phyloP scores from a whole-genome alignment of 2,329 filamentous ascomycete species.

The Claviceps pazoutovae region DNA sequence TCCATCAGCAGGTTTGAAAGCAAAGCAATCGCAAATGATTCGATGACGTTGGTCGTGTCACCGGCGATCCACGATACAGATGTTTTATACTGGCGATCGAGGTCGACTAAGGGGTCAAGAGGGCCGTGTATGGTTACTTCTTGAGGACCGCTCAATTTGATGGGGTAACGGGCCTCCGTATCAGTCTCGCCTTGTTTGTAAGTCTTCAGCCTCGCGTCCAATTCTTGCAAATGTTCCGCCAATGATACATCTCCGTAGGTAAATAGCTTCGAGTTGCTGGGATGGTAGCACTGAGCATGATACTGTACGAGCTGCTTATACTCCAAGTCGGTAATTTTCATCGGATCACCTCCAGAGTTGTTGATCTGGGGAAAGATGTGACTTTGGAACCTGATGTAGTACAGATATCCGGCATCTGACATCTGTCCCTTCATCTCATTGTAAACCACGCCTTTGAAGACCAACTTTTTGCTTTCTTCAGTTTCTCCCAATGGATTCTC shows the following conservation, averaged over 20 bases:
- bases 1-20: constrained; percentile 77
- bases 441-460: constrained; percentile 97
- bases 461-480: constrained; percentile 51
- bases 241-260: constrained; percentile 92
- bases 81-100: constrained; percentile 82
- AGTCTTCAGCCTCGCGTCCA: constrained; percentile 57
- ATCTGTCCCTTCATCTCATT: constrained; percentile 99
- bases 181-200: constrained; percentile 63
- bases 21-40: constrained; percentile 76
- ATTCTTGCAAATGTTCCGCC: constrained; percentile 62
- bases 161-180: constrained; percentile 60
- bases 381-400: constrained; percentile 90
- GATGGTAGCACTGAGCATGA: constrained; percentile 88
- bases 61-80: constrained; percentile 88
- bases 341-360: constrained; percentile 91
- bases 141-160: constrained; percentile 55
- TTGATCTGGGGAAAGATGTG: constrained; percentile 88
- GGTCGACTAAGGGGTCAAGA: constrained; percentile 71
- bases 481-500: constrained; percentile 59
- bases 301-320: constrained; percentile 81
- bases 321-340: constrained; percentile 90
- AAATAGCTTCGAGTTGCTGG: constrained; percentile 90
- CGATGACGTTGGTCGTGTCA: constrained; percentile 66
- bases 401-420: constrained; percentile 92
- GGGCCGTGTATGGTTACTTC: constrained; percentile 65